Evolutionary conservation across 495 filamentous ascomycete species (phyloP), one percentile per base, ranked within the genome.

Genomic region (Penicillium herquei): DNA sequence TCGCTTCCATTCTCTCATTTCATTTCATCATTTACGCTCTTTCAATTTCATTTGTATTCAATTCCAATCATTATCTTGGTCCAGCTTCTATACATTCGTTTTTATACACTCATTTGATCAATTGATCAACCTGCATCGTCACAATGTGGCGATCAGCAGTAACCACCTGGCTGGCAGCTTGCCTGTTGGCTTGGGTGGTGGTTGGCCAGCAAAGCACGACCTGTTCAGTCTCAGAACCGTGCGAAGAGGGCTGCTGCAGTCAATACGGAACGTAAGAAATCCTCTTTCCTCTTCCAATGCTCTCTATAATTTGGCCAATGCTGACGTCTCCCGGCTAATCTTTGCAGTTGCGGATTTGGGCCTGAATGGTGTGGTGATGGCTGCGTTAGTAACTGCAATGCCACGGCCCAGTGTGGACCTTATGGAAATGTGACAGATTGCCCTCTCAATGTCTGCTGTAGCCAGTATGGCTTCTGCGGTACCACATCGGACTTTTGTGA

Each of bases 391-490:
- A 39, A 39, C 35, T 39, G 35, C 35, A 39, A 39, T 39, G 35
- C 35, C 8, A 39, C 8, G 35, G 35, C 35, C 9, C 35, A 39
- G 13, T 39, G 35, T 39, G 35, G 35, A 9, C 9, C 8, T 39
- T 9, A 6, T 2, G 35, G 35, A 39, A 39, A 39, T n/a, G 21
- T 26, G 21, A 26, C 21, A 4, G 21, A 26, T 18, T 72, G 69
- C 46, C 69, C 67, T 3, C 42, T 72, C 34, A 64, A 67, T 26
- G 67, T 70, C 17, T 72, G 69, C 54, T 72, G 69, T 43, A 62
- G 61, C 7, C 21, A 58, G 39, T 67, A 57, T 43, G 67, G 65
- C 18, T 69, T 70, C 52, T 72, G 70, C 33, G 65, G 65, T 32
- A 67, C 64, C 5, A 70, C 67, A 0, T 17, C 39, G 12, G 66